phyloP scores from a whole-genome alignment of 2,329 filamentous ascomycete species.

The Epichloe gansuensis region DNA sequence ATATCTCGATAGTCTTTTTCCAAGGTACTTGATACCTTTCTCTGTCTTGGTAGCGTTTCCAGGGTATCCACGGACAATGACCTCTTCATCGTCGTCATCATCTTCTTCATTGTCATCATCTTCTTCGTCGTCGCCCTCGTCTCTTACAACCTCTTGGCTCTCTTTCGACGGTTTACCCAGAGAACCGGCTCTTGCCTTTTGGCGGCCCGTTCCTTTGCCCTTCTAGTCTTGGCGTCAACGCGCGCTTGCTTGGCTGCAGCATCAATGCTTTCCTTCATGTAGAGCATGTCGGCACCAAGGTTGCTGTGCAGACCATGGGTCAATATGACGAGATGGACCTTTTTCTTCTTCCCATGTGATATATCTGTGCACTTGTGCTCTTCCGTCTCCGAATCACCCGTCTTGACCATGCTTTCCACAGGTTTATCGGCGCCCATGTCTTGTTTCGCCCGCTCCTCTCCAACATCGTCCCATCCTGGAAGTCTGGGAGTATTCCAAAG shows the following conservation, averaged over 20 bases:
- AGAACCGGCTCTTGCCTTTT: constrained; percentile 9
- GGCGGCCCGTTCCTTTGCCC: constrained; percentile 33
- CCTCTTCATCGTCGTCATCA: constrained; percentile 65
- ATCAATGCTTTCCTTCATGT: constrained; percentile 94
- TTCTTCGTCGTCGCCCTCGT: constrained; percentile 2
- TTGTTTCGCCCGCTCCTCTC: constrained; percentile 17
- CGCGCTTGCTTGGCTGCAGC: constrained; percentile 63
- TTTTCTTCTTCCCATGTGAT: constrained; percentile 49
- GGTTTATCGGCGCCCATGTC: constrained; percentile 17
- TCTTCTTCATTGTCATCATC: constrained; percentile 20
- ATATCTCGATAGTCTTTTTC: constrained; percentile 86
- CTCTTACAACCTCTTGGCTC: constrained; percentile 4
- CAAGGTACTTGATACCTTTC: constrained; percentile 90
- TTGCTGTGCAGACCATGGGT: constrained; percentile 96
- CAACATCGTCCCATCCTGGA: constrained; percentile 47
- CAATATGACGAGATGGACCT: constrained; percentile 79
- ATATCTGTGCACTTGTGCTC: constrained; percentile 7
- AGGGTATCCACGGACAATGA: constrained; percentile 80
- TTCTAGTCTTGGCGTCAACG: constrained; percentile 52
- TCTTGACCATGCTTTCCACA: constrained; percentile 22
- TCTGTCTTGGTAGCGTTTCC: constrained; percentile 89
- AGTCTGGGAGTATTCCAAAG: constrained; percentile 88
- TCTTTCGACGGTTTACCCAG: constrained; percentile 8
- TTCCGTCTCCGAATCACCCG: constrained; percentile 18
- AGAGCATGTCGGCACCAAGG: constrained; percentile 90